phyloP scores from a whole-genome alignment of 208 protist species.

The Wallacemonas sp. region DNA sequence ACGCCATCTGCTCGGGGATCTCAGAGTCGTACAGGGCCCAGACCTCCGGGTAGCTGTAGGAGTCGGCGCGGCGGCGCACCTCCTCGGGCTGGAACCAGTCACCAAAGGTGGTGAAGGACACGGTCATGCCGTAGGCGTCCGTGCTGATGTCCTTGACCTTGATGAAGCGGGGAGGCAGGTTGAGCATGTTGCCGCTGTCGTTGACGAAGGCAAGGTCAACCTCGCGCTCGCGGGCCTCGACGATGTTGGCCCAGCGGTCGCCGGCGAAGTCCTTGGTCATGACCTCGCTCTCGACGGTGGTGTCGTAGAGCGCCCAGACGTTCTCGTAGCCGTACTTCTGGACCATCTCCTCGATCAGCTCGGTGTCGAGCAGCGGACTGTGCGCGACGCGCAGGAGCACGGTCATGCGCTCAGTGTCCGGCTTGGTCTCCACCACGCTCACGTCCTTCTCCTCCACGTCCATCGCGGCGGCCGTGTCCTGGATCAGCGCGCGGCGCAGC shows the following conservation, averaged over 20 bases:
- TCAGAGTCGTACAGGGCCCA: conserved; percentile 19
- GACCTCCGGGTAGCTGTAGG: conserved; percentile 29
- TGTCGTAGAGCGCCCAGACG: conserved; percentile 27
- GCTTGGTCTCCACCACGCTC: conserved; percentile 14
- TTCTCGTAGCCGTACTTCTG: conserved; percentile 22
- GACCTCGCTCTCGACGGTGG: conserved; percentile 8
- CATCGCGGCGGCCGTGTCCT: conserved; percentile 27
- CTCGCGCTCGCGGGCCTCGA: conserved; percentile 5
- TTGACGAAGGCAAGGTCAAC: conserved; percentile 22
- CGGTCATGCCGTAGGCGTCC: conserved; percentile 16
- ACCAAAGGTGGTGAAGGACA: conserved; percentile 17
- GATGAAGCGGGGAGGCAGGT: conserved; percentile 9
- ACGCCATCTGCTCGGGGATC: too few species aligned
- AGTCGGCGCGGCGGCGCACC: conserved; percentile 14
- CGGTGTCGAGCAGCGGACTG: conserved; percentile 16
- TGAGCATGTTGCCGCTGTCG: conserved; percentile 26
- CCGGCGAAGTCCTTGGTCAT: conserved; percentile 26
- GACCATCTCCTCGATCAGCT: conserved; percentile 29
- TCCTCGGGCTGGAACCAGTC: conserved; percentile 17
- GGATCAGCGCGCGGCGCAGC: conserved; percentile 23
- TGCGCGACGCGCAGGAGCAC: conserved; percentile 25
- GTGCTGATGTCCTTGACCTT: conserved; percentile 9
- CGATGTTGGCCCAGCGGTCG: conserved; percentile 21
- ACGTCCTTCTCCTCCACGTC: conserved; percentile 24
- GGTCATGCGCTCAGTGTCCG: conserved; percentile 4